Percentiles rank a stretch among this genome's conserved stretches.
phyloP scores from a whole-genome alignment of 306 rosid species.

The Rubus idaeus region DNA sequence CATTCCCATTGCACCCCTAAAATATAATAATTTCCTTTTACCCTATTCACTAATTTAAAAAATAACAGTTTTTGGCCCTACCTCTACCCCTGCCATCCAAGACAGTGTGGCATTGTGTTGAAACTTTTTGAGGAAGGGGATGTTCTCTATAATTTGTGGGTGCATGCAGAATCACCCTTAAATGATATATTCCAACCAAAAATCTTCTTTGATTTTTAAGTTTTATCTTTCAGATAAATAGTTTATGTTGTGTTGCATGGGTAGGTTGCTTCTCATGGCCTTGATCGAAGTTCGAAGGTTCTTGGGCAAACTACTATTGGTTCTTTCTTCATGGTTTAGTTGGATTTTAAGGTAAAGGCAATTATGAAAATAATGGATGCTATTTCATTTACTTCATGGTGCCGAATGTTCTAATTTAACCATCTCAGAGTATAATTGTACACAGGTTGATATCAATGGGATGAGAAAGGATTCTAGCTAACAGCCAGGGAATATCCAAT shows the following conservation, averaged over 20 bases:
- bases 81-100: neutral
- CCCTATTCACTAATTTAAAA: neutral
- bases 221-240: slow-evolving; percentile 5
- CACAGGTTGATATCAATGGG: neutral
- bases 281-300: slow-evolving; percentile 92
- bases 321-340: slow-evolving; percentile 75
- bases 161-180: neutral
- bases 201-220: neutral
- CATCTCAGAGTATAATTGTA: neutral
- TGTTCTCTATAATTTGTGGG: neutral
- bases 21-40: neutral
- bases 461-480: neutral
- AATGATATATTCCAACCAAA: neutral
- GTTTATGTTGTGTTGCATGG: slow-evolving; percentile 15
- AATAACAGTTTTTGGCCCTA: neutral
- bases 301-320: slow-evolving; percentile 94
- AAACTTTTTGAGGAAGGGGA: neutral
- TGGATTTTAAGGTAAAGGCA: slow-evolving; percentile 27
- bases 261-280: slow-evolving; percentile 98
- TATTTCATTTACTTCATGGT: neutral
- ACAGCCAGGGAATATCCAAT: slow-evolving; percentile 9
- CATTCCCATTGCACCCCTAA: neutral
- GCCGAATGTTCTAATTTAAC: slow-evolving; percentile 4
- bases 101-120: neutral
- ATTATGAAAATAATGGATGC: neutral